These are phyloP conservation scores for Xylaria longipes DNA, from an alignment of 495 filamentous ascomycete species.

Conservation along the genomic window DNA sequence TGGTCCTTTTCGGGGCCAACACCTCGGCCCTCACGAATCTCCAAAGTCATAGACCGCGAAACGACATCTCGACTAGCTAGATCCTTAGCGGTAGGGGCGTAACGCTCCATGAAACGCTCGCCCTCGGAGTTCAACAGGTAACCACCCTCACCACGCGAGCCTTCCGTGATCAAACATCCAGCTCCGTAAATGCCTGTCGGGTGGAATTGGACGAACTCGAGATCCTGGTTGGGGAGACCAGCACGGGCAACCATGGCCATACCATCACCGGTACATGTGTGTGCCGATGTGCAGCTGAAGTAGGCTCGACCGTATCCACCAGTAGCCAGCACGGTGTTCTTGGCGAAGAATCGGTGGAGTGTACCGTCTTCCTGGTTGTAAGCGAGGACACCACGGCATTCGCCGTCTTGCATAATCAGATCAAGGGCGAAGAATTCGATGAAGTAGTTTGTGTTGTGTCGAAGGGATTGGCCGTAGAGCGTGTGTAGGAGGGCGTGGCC, in stretches of 20 bases:
- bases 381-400: slow-evolving; percentile 93
- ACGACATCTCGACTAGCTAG: slow-evolving; percentile 92
- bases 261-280: slow-evolving; percentile 98
- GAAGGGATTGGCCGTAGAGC: slow-evolving; percentile 94
- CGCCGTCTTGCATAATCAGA: slow-evolving; percentile 94
- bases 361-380: slow-evolving; percentile 99
- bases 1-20: slow-evolving; percentile 96
- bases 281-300: slow-evolving; percentile 96
- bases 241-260: slow-evolving; percentile 99
- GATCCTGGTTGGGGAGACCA: slow-evolving; percentile 96
- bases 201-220: slow-evolving; percentile 99
- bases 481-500: slow-evolving; percentile 97
- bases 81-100: slow-evolving; percentile 97
- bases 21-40: slow-evolving; percentile 96
- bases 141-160: slow-evolving; percentile 96
- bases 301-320: slow-evolving; percentile 97
- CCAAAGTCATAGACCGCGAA: slow-evolving; percentile 94
- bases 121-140: slow-evolving; percentile 96
- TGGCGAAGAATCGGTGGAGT: slow-evolving; percentile 91
- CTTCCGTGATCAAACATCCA: slow-evolving; percentile 97
- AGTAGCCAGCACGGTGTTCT: slow-evolving; percentile 94
- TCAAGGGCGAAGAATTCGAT: slow-evolving; percentile 98
- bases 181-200: slow-evolving; percentile 99
- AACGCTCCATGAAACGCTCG: slow-evolving; percentile 99
- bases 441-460: slow-evolving; percentile 99